Conservation (phyloP, 305 asterid species). For the Stenogyne calaminthoides region DNA sequence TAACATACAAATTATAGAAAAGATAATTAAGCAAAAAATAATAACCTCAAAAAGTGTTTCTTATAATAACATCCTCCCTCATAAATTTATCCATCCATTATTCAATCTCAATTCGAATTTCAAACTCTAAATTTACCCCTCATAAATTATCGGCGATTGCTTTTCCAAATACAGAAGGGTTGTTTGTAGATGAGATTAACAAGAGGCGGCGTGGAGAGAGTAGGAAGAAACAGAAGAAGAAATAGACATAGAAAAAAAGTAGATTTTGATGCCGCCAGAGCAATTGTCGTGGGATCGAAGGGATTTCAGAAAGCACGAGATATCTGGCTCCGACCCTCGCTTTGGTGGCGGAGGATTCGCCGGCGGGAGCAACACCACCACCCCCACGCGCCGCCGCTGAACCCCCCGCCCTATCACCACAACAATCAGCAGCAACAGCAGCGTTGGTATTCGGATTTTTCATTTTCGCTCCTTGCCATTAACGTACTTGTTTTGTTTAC, state of each 20-base stretch:
- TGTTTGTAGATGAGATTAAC: slow-evolving; percentile 46
- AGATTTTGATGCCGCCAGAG: slow-evolving; percentile 59
- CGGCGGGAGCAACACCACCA: slow-evolving; percentile 59
- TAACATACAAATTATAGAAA: too few species aligned
- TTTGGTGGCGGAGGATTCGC: slow-evolving; percentile 49
- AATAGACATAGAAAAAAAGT: slow-evolving; percentile 14
- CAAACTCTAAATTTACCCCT: slow-evolving; percentile 28
- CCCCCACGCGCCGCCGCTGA: slow-evolving; percentile 56
- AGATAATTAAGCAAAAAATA: too few species aligned
- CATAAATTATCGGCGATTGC: slow-evolving; percentile 22
- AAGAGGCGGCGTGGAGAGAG: slow-evolving; percentile 30
- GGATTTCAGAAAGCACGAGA: slow-evolving; percentile 55
- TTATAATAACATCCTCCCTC: too few species aligned
- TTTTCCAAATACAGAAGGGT: background rate
- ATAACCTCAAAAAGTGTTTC: too few species aligned
- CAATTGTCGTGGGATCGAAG: slow-evolving; percentile 60
- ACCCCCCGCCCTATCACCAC: slow-evolving; percentile 54
- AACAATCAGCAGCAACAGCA: slow-evolving; percentile 47
- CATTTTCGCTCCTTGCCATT: slow-evolving; percentile 68
- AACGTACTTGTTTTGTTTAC: too few species aligned
- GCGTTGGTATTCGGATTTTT: slow-evolving; percentile 65
- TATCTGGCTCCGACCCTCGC: slow-evolving; percentile 54
- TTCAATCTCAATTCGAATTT: background rate
- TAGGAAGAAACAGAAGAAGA: slow-evolving; percentile 32
- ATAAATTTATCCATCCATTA: background rate